A percentile compares a stretch with the other conserved stretches of the same genome.
These are phyloP conservation scores for Aphanomyces astaci DNA, from an alignment of 352 stramenopile species.

Conservation along the genomic window DNA sequence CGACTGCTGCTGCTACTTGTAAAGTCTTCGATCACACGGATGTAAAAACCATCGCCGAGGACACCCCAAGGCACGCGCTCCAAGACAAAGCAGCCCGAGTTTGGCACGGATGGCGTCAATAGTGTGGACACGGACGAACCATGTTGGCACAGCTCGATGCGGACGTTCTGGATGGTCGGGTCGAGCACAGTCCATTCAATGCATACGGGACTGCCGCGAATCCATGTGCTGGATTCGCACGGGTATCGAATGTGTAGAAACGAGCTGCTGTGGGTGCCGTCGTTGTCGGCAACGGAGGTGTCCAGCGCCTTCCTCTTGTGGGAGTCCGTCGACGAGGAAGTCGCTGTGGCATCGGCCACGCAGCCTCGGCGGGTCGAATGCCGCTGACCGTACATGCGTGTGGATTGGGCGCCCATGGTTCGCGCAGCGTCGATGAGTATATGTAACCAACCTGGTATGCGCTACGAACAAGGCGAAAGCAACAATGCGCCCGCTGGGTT, in stretches of 20 bases:
- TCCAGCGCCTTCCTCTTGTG: not conserved
- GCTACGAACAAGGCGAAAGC: not conserved
- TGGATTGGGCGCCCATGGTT: not conserved
- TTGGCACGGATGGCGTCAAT: constrained; percentile 49
- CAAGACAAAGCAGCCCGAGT: constrained; percentile 64
- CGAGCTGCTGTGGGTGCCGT: not conserved
- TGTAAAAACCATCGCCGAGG: constrained; percentile 69
- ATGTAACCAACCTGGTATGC: not conserved
- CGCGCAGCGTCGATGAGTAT: not conserved
- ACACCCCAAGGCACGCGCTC: constrained; percentile 78
- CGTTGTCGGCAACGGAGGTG: too few relatives aligned
- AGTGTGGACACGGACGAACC: constrained; percentile 56
- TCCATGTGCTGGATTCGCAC: constrained; percentile 48
- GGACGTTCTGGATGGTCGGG: constrained; percentile 32
- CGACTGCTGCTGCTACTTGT: too few relatives aligned
- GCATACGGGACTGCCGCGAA: constrained; percentile 50
- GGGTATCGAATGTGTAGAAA: constrained; percentile 42
- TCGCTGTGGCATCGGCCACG: too few relatives aligned
- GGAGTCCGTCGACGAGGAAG: not conserved
- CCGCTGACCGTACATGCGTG: not conserved
- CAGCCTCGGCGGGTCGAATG: not conserved
- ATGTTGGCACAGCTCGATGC: constrained; percentile 64
- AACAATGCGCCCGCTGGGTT: not conserved
- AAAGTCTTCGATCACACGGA: constrained; percentile 43
- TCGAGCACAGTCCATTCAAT: constrained; percentile 75